Conservation (phyloP, 768 basidiomycete genomes). For the Boletus subcaerulescens region DNA sequence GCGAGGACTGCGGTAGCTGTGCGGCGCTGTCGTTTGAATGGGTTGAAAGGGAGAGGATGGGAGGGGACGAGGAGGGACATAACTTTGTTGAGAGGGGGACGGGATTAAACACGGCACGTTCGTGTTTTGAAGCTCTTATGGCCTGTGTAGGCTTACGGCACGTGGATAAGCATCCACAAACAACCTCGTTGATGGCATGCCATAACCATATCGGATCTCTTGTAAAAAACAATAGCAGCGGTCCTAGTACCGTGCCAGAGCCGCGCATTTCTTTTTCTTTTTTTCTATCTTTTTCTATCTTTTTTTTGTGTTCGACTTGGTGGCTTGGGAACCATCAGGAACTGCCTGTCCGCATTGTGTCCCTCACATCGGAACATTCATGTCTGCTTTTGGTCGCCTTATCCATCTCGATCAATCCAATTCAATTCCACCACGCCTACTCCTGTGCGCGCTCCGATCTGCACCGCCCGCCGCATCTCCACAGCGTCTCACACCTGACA, state of each 20-base stretch:
- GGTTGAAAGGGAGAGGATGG: constrained; percentile 12
- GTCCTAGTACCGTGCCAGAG: too few species aligned
- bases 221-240: too few species aligned
- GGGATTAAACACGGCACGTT: constrained; percentile 22
- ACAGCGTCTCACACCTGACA: constrained; percentile 6
- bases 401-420: constrained; percentile 25
- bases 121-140: constrained; percentile 35
- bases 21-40: constrained; percentile 45
- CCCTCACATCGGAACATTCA: constrained; percentile 19
- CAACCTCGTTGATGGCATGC: constrained; percentile 33
- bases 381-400: constrained; percentile 14
- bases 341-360: constrained; percentile 25
- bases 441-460: constrained; percentile 8
- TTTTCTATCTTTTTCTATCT: too few species aligned
- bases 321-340: constrained; percentile 32
- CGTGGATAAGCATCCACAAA: constrained; percentile 36
- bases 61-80: constrained; percentile 26
- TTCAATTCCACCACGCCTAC: constrained; percentile 4
- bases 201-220: constrained; percentile 27
- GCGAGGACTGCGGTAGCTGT: constrained; percentile 75
- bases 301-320: background rate
- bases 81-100: constrained; percentile 3
- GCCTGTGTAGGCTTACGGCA: constrained; percentile 36
- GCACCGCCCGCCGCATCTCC: constrained; percentile 16
- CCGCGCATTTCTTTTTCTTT: too few species aligned